Evolutionary conservation across 495 filamentous ascomycete species (phyloP), one percentile per base, ranked within the genome.

Genomic region (Podospora fimiseda): DNA sequence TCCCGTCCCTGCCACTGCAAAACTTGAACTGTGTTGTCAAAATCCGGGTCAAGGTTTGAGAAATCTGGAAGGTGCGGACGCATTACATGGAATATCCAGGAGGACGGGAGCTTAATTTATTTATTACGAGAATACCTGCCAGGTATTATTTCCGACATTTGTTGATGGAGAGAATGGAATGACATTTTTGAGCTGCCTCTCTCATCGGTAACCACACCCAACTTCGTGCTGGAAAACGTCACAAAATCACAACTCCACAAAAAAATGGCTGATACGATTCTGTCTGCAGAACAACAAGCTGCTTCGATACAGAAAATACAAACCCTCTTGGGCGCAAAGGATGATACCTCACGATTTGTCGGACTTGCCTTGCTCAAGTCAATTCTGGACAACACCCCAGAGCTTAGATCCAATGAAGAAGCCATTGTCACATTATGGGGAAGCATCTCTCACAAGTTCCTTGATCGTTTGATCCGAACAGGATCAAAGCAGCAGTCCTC

Each of bases 331-430:
- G 67, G 68, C 41, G 56, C 79, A 50, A 80, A 77, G 16, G 78
- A 83, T 58, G 83, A 86, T 55, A 86, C 82, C 0, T 78, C 77
- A 4, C 75, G 79, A 44, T 85, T 87, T 48, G 81, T 86, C 36
- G 83, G 83, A 0, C 69, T 86, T n/a, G 78, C 83, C 0, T 65
- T 86, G 38, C 63, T 86, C 36, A 83, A 79, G 50, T 75, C 80
- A 7, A 62, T 84, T 3, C 67, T 85, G 2, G 81, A 83, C 60
- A 82, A 80, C 48, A 66, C 73, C 0, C 59, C 68, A 1, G 69
- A 77, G 21, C 62, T 78, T 23, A 53, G 67, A 53, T 54, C 63
- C 39, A 61, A 81, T 55, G 64, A 68, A 44, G 62, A 55, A 11
- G 48, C 49, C 20, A 62, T 75, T 0, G 41, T 50, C 37, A 45